A percentile compares a stretch with the other conserved stretches of the same genome.
These are phyloP conservation scores for Gaultheria prostrata DNA, from an alignment of 148 eudicot species.

Conservation along the genomic window DNA sequence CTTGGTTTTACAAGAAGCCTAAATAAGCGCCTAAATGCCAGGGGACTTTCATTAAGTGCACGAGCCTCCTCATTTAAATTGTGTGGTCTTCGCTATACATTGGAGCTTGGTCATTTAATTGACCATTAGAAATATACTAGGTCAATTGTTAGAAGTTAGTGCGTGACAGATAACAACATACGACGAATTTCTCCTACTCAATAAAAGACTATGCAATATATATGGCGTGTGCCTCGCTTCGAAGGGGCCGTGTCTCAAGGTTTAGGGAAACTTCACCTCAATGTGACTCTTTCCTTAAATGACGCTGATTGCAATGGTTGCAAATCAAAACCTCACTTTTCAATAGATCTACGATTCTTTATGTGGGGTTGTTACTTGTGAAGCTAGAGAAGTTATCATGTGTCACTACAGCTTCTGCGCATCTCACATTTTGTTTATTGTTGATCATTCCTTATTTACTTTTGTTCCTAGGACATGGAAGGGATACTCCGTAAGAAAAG, in stretches of 20 bases:
- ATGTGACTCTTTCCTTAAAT: background rate
- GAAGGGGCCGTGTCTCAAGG: background rate
- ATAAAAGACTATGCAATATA: background rate
- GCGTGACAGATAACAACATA: background rate
- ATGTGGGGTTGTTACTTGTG: background rate
- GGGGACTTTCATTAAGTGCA: background rate
- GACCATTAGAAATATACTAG: background rate
- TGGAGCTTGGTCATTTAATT: background rate
- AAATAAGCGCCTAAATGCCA: background rate
- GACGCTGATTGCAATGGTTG: background rate
- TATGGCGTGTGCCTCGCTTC: background rate
- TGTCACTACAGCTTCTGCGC: constrained; percentile 7
- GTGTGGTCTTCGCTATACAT: background rate
- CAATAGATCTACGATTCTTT: background rate
- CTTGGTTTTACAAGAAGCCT: background rate
- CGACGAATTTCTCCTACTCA: background rate
- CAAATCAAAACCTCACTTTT: background rate
- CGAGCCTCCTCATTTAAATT: background rate
- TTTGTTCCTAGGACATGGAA: constrained; percentile 68
- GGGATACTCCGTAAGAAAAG: constrained; percentile 73
- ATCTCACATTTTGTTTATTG: background rate
- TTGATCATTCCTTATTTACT: constrained; percentile 3
- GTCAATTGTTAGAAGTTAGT: background rate
- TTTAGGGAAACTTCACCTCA: background rate
- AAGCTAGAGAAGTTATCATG: background rate